Evolutionary conservation across 305 asterid species (phyloP), one percentile per base, ranked within the genome.

Genomic region (Fraxinus sp.): DNA sequence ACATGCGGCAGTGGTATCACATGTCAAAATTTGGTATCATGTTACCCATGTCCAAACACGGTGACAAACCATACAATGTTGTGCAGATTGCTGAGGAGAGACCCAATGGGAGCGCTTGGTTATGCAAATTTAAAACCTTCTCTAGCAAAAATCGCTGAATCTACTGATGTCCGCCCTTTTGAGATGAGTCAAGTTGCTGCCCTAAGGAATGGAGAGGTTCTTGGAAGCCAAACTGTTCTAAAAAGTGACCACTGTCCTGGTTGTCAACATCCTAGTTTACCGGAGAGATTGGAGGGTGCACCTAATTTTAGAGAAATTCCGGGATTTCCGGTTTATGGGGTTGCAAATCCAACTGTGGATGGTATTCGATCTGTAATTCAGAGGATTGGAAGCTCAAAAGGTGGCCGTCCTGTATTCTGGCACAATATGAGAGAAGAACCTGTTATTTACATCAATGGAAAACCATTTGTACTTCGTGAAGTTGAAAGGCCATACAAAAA

Each of bases 341-440:
- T 96, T 87, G 99, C 99, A 78, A 96, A 93, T 87, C 99, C 99
- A 64, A 96, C 99, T 32, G 87, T 91, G 41, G 95, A 90, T 83
- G 99, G 99, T 77, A 96, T 96, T 79, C 94, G 89, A 72, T 94
- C 98, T 46, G 99, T 96, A 87, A 91, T 96, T 85, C 96, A 87
- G 86, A 91, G 95, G 88, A 91, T 96, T 90, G 98, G 98, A 79
- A 93, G 94, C 90, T 86, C 92, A 68, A 92, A 88, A 90, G 93
- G 92, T 79, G 97, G 96, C 36, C 91, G 93, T 62, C 97, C 98
- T 36, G 95, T 96, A 77, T 89, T 94, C 85, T 94, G 99, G 99
- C 99, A 96, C 87, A 94, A 94, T 86, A 96, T 96, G 99, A 92
- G 99, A 89, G 99, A 96, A 88, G 99, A 96, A 86, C 98, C 99